Evolutionary conservation across 352 stramenopile genomes (phyloP).

Genomic region (Globisporangium heterothallicum): DNA sequence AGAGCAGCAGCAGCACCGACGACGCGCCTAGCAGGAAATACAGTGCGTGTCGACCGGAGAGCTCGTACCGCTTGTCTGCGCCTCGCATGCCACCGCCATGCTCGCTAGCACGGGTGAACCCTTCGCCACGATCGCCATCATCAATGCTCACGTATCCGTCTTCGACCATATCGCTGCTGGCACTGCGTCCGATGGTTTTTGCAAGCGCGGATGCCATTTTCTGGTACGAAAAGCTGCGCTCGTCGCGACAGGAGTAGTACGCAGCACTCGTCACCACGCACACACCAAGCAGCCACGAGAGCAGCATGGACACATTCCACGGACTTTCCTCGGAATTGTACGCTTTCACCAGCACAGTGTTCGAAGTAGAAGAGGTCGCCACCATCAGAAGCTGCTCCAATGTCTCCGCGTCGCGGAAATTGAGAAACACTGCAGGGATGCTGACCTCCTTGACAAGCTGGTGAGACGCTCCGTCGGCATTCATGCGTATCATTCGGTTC

Average conservation of each 20-base stretch:
- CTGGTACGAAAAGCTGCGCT: slow-evolving; percentile 46
- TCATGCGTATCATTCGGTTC: slow-evolving; percentile 40
- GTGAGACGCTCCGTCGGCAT: slow-evolving; percentile 1
- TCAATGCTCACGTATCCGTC: slow-evolving; percentile 29
- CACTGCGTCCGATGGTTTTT: slow-evolving; percentile 8
- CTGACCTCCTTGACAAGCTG: background rate
- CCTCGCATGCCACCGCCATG: background rate
- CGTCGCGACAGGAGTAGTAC: slow-evolving; percentile 45
- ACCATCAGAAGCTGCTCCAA: slow-evolving; percentile 23
- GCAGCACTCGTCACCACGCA: slow-evolving; percentile 34
- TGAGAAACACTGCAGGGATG: slow-evolving; percentile 39
- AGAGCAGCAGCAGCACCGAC: slow-evolving; percentile 48
- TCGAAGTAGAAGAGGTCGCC: background rate
- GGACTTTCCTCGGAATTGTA: slow-evolving; percentile 40
- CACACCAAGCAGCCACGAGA: slow-evolving; percentile 58
- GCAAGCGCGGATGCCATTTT: slow-evolving; percentile 27
- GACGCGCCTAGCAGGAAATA: slow-evolving; percentile 58
- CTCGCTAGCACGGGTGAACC: too few species aligned
- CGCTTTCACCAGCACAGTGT: slow-evolving; percentile 22
- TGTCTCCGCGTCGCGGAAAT: slow-evolving; percentile 28
- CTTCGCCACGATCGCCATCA: slow-evolving; percentile 11
- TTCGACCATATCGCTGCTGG: slow-evolving; percentile 11
- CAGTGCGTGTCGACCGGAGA: slow-evolving; percentile 45
- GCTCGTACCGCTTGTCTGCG: slow-evolving; percentile 29
- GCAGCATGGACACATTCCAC: slow-evolving; percentile 63